These are phyloP conservation scores for Rubia yunnanensis DNA, from an alignment of 257 asterid genomes.

Conservation along the genomic window DNA sequence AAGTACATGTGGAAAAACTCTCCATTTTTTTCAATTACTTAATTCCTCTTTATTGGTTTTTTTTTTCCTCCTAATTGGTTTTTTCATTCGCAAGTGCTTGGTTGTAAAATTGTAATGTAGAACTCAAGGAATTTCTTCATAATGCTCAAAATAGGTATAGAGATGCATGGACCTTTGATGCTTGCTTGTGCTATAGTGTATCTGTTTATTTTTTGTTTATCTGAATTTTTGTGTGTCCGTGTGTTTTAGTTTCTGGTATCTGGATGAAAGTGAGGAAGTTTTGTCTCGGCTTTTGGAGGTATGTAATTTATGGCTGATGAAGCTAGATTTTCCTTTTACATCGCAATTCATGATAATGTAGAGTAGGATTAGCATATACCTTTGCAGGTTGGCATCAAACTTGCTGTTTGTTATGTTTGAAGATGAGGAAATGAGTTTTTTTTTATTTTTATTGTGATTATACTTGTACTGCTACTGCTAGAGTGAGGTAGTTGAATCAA, in stretches of 20 bases:
- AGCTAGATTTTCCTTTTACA: neutral
- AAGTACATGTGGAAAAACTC: too few relatives aligned
- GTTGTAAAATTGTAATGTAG: too few relatives aligned
- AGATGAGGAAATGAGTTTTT: neutral
- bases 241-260: slow-evolving; percentile 47
- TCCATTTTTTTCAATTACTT: too few relatives aligned
- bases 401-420: neutral
- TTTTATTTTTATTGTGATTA: neutral
- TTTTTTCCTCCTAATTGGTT: too few relatives aligned
- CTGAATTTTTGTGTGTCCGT: slow-evolving; percentile 13
- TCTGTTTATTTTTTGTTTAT: neutral
- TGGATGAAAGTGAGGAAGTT: slow-evolving; percentile 68
- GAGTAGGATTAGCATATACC: neutral
- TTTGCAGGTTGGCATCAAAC: neutral
- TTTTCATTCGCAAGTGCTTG: too few relatives aligned
- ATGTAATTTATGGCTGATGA: too few relatives aligned
- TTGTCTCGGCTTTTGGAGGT: slow-evolving; percentile 66
- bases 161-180: too few relatives aligned
- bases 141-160: too few relatives aligned
- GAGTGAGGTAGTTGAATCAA: neutral
- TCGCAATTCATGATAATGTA: too few relatives aligned
- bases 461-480: neutral
- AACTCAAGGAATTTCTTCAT: too few relatives aligned
- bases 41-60: too few relatives aligned
- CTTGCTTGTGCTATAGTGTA: too few relatives aligned